Evolutionary conservation across 1,284 basidiomycete genomes (phyloP), one percentile per base, ranked within the genome.

Genomic region (Sphaerobolus stellatus): DNA sequence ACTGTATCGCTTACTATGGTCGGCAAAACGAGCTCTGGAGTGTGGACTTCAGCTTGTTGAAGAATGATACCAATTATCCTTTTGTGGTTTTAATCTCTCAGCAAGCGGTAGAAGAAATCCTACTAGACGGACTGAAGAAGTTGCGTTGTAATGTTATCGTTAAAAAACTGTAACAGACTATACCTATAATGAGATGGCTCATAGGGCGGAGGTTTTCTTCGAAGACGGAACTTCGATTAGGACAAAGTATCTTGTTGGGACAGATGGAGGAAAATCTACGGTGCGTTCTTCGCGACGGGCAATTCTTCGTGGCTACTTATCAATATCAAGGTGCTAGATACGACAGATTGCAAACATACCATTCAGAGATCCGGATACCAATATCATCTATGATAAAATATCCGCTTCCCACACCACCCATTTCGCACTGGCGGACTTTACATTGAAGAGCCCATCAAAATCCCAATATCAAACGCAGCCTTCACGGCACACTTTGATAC

Each of bases 251-350:
- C 74, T 83, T 1, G 61, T 84, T 24, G 81, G 78, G 31, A 81
- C 82, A 11, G 81, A 84, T 62, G 82, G 83, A 13, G 68, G 76
- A 13, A 71, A 66, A 48, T 84, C 83, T 2, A 64, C 68, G 14
- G 82, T 80, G 61, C 59, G 79, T 58, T n/a, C n/a, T n/a, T n/a
- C n/a, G n/a, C n/a, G n/a, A n/a, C n/a, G n/a, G n/a, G n/a, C n/a
- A n/a, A n/a, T n/a, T n/a, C n/a, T n/a, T n/a, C n/a, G n/a, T n/a
- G n/a, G n/a, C n/a, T n/a, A n/a, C n/a, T n/a, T n/a, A n/a, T n/a
- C n/a, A n/a, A n/a, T n/a, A n/a, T n/a, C n/a, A n/a, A n/a, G n/a
- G n/a, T n/a, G n/a, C n/a, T n/a, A n/a, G n/a, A n/a, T n/a, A n/a
- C n/a, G n/a, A n/a, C n/a, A n/a, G n/a, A n/a, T n/a, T n/a, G n/a